Conservation (phyloP, 2,329 filamentous ascomycete species). For the Fusarium ramigenum region DNA sequence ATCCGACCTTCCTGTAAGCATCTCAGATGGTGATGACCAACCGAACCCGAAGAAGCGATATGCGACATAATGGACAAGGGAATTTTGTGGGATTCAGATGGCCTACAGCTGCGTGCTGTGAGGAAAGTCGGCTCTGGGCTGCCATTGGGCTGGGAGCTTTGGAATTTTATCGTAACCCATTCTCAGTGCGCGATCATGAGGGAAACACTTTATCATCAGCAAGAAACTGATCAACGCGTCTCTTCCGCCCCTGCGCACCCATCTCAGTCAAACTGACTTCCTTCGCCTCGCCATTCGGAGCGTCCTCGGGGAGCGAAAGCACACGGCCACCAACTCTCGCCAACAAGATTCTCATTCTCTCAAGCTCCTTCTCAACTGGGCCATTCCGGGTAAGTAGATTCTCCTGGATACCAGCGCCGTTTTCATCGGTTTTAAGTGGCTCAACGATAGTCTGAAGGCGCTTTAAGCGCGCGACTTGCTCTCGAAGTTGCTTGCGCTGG, state of each 20-base stretch:
- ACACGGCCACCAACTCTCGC: conserved; percentile 67
- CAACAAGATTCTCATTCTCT: conserved; percentile 71
- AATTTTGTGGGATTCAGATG: too few relatives aligned
- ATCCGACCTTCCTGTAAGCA: too few relatives aligned
- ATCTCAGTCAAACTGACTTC: conserved; percentile 20
- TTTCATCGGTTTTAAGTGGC: conserved; percentile 47
- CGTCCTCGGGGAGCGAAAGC: conserved; percentile 30
- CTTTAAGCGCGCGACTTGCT: conserved; percentile 58
- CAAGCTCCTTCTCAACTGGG: conserved; percentile 71
- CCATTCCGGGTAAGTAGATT: conserved; percentile 74
- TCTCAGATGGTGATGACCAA: too few relatives aligned
- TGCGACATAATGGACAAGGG: too few relatives aligned
- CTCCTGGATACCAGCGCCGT: conserved; percentile 62
- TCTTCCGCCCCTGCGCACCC: conserved; percentile 33
- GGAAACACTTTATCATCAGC: conserved; percentile 40
- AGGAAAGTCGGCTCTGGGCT: too few relatives aligned
- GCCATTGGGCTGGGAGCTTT: too few relatives aligned
- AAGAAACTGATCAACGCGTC: conserved; percentile 42
- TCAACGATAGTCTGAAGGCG: conserved; percentile 61
- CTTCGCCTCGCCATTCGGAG: background rate
- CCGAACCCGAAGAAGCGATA: too few relatives aligned
- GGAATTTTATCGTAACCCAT: too few relatives aligned
- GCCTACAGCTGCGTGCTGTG: too few relatives aligned
- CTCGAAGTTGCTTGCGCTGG: conserved; percentile 47
- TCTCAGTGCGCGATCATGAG: conserved; percentile 7